A percentile compares a stretch with the other conserved stretches of the same genome.
phyloP scores from a whole-genome alignment of 495 filamentous ascomycete genomes.

The Podospora fimiseda region DNA sequence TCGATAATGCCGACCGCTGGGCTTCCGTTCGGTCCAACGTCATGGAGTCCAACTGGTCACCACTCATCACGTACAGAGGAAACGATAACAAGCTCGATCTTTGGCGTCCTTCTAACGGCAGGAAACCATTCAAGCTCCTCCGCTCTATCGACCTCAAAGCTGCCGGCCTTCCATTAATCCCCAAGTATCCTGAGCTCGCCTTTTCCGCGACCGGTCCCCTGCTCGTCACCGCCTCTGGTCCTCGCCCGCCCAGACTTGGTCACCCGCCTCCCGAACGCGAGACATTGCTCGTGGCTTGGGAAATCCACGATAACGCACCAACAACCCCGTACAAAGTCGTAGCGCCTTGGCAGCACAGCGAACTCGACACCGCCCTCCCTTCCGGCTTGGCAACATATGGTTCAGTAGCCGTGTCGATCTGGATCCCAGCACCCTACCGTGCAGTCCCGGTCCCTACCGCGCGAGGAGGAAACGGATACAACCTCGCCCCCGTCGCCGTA shows the following conservation, averaged over 20 bases:
- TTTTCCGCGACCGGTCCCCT: conserved; percentile 30
- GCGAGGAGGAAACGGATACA: conserved; percentile 22
- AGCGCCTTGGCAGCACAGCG: conserved; percentile 30
- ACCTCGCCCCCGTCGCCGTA: conserved; percentile 24
- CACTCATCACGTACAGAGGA: conserved; percentile 27
- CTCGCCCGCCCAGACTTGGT: conserved; percentile 26
- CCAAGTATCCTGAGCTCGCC: conserved; percentile 33
- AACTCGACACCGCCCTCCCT: conserved; percentile 32
- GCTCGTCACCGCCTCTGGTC: conserved; percentile 30
- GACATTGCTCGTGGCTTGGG: conserved; percentile 31
- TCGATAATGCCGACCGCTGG: conserved; percentile 32
- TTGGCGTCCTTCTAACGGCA: conserved; percentile 61
- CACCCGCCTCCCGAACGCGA: conserved; percentile 30
- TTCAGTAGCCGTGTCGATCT: conserved; percentile 28
- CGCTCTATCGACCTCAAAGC: conserved; percentile 58
- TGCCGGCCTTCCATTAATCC: conserved; percentile 26
- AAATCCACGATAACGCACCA: conserved; percentile 20
- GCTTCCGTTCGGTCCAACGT: conserved; percentile 28
- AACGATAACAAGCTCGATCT: conserved; percentile 41
- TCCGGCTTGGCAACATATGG: conserved; percentile 28
- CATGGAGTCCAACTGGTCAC: conserved; percentile 24
- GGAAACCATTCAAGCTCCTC: conserved; percentile 63
- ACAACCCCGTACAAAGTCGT: conserved; percentile 29
- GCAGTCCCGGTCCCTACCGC: conserved; percentile 25
- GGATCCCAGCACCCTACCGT: conserved; percentile 31